These are phyloP conservation scores for Geosmithia flava DNA, from an alignment of 2,329 filamentous ascomycete genomes.

Conservation along the genomic window DNA sequence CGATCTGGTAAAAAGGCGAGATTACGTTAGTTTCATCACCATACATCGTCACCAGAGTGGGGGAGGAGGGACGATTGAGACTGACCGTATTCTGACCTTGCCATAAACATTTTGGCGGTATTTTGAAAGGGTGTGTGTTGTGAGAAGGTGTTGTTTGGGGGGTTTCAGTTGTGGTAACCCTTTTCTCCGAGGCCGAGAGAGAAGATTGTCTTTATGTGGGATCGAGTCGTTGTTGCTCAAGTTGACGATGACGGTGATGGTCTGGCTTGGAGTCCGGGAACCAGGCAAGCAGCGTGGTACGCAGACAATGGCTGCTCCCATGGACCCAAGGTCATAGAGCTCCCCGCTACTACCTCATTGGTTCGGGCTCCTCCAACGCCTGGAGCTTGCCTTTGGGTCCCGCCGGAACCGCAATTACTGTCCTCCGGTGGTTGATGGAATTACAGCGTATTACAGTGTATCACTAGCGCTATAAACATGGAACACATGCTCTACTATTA, in stretches of 20 bases:
- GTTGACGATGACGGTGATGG: too few species aligned
- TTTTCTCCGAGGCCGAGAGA: too few species aligned
- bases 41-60: background rate
- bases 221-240: too few species aligned
- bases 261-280: too few species aligned
- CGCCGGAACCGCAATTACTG: constrained; percentile 2
- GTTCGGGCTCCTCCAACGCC: background rate
- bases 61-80: constrained; percentile 10
- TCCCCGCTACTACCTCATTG: constrained; percentile 1
- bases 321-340: constrained; percentile 9
- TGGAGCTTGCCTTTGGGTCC: background rate
- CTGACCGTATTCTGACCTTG: constrained; percentile 98
- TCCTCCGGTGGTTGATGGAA: background rate
- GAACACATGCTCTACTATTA: too few species aligned
- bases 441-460: background rate
- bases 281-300: too few species aligned
- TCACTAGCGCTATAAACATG: too few species aligned
- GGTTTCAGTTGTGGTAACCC: too few species aligned
- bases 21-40: background rate
- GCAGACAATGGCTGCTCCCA: constrained; percentile 13
- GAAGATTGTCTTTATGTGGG: too few species aligned
- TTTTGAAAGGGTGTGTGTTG: constrained; percentile 1
- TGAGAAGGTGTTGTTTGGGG: background rate
- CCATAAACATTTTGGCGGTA: constrained; percentile 86
- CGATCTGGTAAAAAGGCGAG: constrained; percentile 49